phyloP scores from a whole-genome alignment of 495 filamentous ascomycete genomes.

The Aspergillus sclerotioniger region DNA sequence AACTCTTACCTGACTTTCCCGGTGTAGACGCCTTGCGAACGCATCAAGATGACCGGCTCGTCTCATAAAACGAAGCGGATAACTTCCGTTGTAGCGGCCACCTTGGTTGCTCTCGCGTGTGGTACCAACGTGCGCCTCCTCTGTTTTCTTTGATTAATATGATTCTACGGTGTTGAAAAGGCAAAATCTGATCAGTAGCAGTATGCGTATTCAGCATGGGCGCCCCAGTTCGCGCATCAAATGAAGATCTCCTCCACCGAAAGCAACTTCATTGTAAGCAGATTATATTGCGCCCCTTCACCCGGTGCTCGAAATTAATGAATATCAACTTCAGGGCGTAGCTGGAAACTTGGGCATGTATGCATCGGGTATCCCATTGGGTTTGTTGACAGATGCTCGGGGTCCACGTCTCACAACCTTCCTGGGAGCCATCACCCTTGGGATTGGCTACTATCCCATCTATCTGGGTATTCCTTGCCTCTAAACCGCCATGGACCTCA shows the following conservation, averaged over 20 bases:
- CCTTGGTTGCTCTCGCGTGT: constrained; percentile 80
- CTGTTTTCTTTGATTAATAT: background rate
- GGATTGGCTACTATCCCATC: constrained; percentile 77
- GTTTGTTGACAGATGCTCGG: constrained; percentile 79
- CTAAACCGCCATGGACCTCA: background rate
- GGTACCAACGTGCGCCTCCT: constrained; percentile 76
- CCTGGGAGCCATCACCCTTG: constrained; percentile 67
- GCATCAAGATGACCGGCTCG: constrained; percentile 27
- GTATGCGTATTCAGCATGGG: constrained; percentile 99
- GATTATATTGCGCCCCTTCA: background rate
- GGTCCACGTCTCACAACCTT: constrained; percentile 78
- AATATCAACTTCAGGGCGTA: constrained; percentile 55
- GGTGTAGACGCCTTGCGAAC: constrained; percentile 12
- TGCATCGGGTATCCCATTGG: constrained; percentile 82
- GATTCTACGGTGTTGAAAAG: background rate
- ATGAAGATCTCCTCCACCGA: constrained; percentile 86
- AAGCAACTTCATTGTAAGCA: constrained; percentile 79
- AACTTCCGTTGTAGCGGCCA: constrained; percentile 80
- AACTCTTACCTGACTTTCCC: background rate
- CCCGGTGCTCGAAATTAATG: constrained; percentile 8
- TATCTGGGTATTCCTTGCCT: constrained; percentile 52
- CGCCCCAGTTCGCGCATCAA: constrained; percentile 84
- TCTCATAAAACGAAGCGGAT: constrained; percentile 47
- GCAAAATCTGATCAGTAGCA: constrained; percentile 31
- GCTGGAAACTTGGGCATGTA: constrained; percentile 98